These are phyloP conservation scores for Eleusine indica DNA, from an alignment of 176 grass and related monocot genomes.

Conservation along the genomic window DNA sequence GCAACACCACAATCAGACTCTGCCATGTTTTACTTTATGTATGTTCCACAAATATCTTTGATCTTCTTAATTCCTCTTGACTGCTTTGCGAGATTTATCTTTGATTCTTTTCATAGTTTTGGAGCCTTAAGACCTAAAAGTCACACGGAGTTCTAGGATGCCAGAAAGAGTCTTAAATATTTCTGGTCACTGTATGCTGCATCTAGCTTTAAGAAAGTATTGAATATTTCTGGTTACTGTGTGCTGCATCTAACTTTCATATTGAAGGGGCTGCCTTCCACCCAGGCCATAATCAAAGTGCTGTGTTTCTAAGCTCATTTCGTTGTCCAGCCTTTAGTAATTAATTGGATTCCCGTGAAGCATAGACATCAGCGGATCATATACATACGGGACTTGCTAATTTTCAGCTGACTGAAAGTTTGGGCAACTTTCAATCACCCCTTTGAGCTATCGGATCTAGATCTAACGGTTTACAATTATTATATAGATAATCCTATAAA, in stretches of 20 bases:
- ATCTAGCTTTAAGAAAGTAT: conserved; percentile 5
- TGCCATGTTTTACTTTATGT: conserved; percentile 94
- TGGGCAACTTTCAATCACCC: no score
- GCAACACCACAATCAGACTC: conserved; percentile 96
- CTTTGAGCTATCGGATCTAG: no score
- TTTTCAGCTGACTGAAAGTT: no score
- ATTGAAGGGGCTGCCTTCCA: not conserved
- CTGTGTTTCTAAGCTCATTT: conserved; percentile 10
- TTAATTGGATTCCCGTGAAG: conserved; percentile 1
- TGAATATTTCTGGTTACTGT: not conserved
- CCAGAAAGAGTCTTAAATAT: conserved; percentile 3
- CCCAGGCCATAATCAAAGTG: conserved; percentile 1
- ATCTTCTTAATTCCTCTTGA: conserved; percentile 28
- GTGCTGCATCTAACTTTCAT: not conserved
- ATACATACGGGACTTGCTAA: not conserved
- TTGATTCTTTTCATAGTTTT: not conserved
- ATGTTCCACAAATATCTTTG: conserved; percentile 44
- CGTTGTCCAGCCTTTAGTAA: not conserved
- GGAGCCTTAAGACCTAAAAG: conserved; percentile 4
- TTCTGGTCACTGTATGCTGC: not conserved
- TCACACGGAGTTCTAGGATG: not conserved
- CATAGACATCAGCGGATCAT: not conserved
- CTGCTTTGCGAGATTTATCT: conserved; percentile 9
- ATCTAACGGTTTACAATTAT: no score
- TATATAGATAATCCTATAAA: no score